Base-by-base conservation (phyloP, 805 yeast species). In the Jamesozyma gamospora region DNA sequence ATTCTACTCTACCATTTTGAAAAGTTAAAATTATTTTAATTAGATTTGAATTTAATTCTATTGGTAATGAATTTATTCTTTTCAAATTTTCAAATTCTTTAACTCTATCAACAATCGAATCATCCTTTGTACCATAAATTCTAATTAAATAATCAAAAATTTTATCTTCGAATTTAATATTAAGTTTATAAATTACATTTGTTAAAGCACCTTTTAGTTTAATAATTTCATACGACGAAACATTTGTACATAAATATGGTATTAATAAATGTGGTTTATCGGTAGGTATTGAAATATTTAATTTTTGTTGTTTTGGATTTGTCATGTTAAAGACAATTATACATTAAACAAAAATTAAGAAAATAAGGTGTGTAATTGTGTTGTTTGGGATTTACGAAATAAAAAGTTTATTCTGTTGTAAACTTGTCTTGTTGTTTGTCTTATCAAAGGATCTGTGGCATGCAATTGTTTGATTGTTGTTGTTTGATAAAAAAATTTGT, bases 191-290 rank as follows among this genome's bases (percentile, higher is more conserved):
- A 40, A 88, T 82, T 28, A 87, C 81, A 58, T 88, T 88, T 18
- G 97, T 90, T 49, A 88, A 67, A 0, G 97, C 97, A 11, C 96
- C 96, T 36, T 82, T 74, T 39, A 88, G 81, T 45, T 95, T 70
- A 28, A 61, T 64, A 7, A 45, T 29, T 9, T 37, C 30, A 28
- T 39, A 38, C 4, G 26, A 17, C 7, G 28, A 9, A 16, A 2
- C 18, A 15, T 24, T n/a, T n/a, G 34, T 21, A 11, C 18, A 15
- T 13, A 45, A 19, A 31, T 37, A 39, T 4, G 48, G 46, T 16
- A 45, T 30, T 25, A 45, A 21, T 2, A 34, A 25, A 11, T 39
- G 35, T 24, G 48, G 48, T 4, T 41, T 11, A 9, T 42, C 40
- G 9, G 41, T 17, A 3, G 47, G 47, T 4, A 43, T 38, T 2